Conservation (phyloP, 2,329 filamentous ascomycete species). For the Penicillium capsulatum region DNA sequence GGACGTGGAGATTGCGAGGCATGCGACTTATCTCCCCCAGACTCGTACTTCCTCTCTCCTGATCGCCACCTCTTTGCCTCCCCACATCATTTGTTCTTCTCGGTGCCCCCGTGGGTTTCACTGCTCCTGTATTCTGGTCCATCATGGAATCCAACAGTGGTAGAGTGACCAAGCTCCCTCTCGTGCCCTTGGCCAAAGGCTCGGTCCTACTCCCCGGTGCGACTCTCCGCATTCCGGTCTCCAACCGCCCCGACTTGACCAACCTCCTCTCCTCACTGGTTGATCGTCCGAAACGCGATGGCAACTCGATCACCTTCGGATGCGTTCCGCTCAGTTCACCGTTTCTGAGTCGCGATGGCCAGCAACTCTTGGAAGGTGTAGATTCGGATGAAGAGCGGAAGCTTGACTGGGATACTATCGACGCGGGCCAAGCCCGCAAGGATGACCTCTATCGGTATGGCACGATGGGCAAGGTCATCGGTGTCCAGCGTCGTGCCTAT, state of each 20-base stretch:
- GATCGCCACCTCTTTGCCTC: not conserved
- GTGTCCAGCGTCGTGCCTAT: slow-evolving; percentile 69
- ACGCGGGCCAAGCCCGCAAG: slow-evolving; percentile 59
- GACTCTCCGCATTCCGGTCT: slow-evolving; percentile 77
- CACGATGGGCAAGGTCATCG: slow-evolving; percentile 72
- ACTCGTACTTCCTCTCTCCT: slow-evolving; percentile 25
- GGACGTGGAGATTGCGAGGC: slow-evolving; percentile 30
- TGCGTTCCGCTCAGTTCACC: slow-evolving; percentile 82
- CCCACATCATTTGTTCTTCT: not conserved
- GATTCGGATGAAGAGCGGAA: slow-evolving; percentile 48
- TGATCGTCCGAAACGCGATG: slow-evolving; percentile 65
- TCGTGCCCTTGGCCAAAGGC: slow-evolving; percentile 77
- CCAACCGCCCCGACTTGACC: slow-evolving; percentile 79
- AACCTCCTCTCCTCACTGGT: slow-evolving; percentile 83
- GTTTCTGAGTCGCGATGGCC: slow-evolving; percentile 67
- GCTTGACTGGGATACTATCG: slow-evolving; percentile 47
- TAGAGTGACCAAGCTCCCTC: slow-evolving; percentile 54
- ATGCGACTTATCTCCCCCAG: slow-evolving; percentile 30
- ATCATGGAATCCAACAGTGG: slow-evolving; percentile 38
- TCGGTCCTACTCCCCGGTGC: slow-evolving; percentile 81
- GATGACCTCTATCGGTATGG: slow-evolving; percentile 78
- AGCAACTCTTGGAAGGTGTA: slow-evolving; percentile 66
- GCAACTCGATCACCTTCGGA: slow-evolving; percentile 69
- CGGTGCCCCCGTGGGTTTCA: not conserved
- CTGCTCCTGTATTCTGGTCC: slow-evolving; percentile 9